These are phyloP conservation scores for Trebouxia sp. DNA, from an alignment of 139 green algal species.

Conservation along the genomic window DNA sequence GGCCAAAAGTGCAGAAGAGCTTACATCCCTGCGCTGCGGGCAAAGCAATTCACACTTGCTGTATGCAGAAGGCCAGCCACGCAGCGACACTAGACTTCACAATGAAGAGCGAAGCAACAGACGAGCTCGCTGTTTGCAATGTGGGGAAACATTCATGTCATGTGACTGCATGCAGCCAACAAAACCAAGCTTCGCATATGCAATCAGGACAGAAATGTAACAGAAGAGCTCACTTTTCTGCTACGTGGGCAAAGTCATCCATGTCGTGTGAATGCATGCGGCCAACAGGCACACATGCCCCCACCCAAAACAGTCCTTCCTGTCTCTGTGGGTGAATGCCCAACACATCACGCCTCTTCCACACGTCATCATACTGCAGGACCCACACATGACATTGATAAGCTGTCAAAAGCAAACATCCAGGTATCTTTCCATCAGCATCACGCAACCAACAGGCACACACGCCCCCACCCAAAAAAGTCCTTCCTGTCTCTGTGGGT, in stretches of 20 bases:
- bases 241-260: conserved; percentile 72
- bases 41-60: too few relatives aligned
- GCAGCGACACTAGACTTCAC: too few relatives aligned
- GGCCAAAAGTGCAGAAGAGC: too few relatives aligned
- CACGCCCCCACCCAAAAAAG: conserved; percentile 72
- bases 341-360: conserved; percentile 79
- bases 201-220: not conserved
- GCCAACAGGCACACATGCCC: conserved; percentile 84
- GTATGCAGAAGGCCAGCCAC: too few relatives aligned
- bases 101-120: too few relatives aligned
- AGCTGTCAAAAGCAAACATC: not conserved
- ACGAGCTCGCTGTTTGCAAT: too few relatives aligned
- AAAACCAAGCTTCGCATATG: too few relatives aligned
- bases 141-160: too few relatives aligned
- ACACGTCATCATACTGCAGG: conserved; percentile 55
- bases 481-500: conserved; percentile 89
- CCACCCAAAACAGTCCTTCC: conserved; percentile 70
- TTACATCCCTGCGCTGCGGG: too few relatives aligned
- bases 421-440: too few relatives aligned
- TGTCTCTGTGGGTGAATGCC: conserved; percentile 95
- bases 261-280: conserved; percentile 83
- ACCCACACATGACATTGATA: too few relatives aligned
- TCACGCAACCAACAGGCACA: conserved; percentile 88
- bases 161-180: too few relatives aligned
- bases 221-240: conserved; percentile 55